Evolutionary conservation across 2,329 filamentous ascomycete genomes (phyloP), one percentile per base, ranked within the genome.

Genomic region (Xylaria sp.): DNA sequence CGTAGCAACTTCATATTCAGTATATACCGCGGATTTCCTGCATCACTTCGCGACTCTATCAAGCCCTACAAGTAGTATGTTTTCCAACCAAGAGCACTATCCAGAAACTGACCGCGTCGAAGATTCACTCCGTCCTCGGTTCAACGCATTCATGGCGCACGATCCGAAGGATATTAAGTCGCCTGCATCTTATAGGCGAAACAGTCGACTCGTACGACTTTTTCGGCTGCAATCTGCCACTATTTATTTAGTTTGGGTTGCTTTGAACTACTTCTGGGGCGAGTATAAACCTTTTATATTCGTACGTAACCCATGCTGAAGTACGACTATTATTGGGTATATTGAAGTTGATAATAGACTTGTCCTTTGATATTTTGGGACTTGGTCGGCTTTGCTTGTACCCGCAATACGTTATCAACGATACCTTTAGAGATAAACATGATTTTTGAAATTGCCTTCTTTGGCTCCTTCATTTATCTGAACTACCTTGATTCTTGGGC

Each of bases 351-450:
- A 8, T 56, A 18, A 3, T 7, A 63, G 51, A 63, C 28, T 48
- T 18, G 9, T n/a, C 5, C 28, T 37, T 28, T 63, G n/a, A 56
- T 56, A 4, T 56, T 48, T 7, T 63, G 61, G 61, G 61, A 63
- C 6, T 7, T 63, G 12, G 3, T 63, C 18, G 41, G 25, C 25
- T 7, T 63, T 13, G 51, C 41, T 34, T 18, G 18, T 25, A 10
- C n/a, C 10, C 39, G 13, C 2, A 18, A 12, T 12, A 34, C n/a
- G 4, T 39, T 63, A n/a, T 23, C 61, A 18, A 15, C 6, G n/a
- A 23, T 63, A 48, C 51, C 52, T 48, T 12, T 56, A 48, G 61
- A 56, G 28, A 9, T 50, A n/a, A 48, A n/a, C 25, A n/a, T 63
- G 2, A 0, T 56, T 10, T 2, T 63, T 50, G 61, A 63, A 37